Evolutionary conservation across 805 yeast genomes (phyloP), one percentile per base, ranked within the genome.

Genomic region (Cyberlindnera bimundalis): DNA sequence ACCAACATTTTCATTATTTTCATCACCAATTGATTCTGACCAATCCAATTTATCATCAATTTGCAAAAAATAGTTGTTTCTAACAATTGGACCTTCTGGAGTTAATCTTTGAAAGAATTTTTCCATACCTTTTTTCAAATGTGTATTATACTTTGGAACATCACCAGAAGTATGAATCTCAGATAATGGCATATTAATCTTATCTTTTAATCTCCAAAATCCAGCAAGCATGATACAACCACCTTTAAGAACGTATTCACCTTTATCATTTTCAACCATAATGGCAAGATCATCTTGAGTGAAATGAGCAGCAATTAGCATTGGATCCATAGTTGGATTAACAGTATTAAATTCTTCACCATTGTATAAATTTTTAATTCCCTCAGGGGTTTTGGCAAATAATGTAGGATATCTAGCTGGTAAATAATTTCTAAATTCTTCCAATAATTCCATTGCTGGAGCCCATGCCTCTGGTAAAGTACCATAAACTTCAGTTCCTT

Each of bases 241-340:
- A 21, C 76, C 80, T 50, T 72, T 74, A 40, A 81, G 64, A 25
- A 63, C 62, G 53, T 78, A 80, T 38, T 74, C 70, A 8, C 84
- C 86, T 28, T 78, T 69, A 17, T 67, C 69, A 36, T 68, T 65
- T 51, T 81, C 87, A 37, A 79, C 61, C 83, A 81, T 76, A 17
- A 81, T 66, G 5, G 86, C 87, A 37, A 80, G 60, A 56, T 81
- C 87, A 58, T 81, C 87, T 58, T 81, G 87, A 12, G 74, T 60
- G 60, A 79, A 64, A 50, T 70, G 67, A 1, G 82, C 73, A 6
- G 79, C 77, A 56, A 78, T 75, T 33, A 69, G 59, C 72, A 74
- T 70, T 24, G 86, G 86, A 53, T 80, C 84, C 40, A 66, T 70
- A 20, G 56, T 61, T 45, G 58, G 62, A 25, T 62, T 46, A 10